Evolutionary conservation across 2,329 filamentous ascomycete genomes (phyloP).

Genomic region (Nannizzia gypsea): DNA sequence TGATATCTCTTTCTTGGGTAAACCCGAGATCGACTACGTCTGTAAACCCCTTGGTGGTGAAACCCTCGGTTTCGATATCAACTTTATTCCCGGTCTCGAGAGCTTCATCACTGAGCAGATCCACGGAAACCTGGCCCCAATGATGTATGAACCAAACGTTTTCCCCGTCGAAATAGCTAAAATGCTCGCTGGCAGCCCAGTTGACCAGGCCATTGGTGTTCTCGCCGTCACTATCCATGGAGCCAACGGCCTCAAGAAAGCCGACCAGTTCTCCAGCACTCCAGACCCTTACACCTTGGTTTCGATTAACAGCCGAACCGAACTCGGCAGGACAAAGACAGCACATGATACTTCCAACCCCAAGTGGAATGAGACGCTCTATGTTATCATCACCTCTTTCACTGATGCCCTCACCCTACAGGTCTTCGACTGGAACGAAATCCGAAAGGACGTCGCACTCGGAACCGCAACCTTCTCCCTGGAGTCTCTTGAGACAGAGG

Average conservation of each 20-base stretch:
- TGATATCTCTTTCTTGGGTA: slow-evolving; percentile 87
- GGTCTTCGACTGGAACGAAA: slow-evolving; percentile 87
- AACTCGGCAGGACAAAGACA: slow-evolving; percentile 80
- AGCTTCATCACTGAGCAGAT: slow-evolving; percentile 92
- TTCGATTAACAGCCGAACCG: slow-evolving; percentile 69
- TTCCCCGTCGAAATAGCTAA: slow-evolving; percentile 98
- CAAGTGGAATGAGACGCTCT: slow-evolving; percentile 92
- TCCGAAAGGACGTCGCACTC: slow-evolving; percentile 91
- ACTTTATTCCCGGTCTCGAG: slow-evolving; percentile 93
- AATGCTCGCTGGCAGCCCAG: slow-evolving; percentile 85
- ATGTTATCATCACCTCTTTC: slow-evolving; percentile 85
- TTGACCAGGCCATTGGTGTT: slow-evolving; percentile 93
- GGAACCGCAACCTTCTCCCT: slow-evolving; percentile 75
- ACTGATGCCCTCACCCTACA: slow-evolving; percentile 76
- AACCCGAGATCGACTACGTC: slow-evolving; percentile 85
- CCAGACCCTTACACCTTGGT: slow-evolving; percentile 82
- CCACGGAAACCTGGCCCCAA: slow-evolving; percentile 81
- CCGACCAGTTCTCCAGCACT: slow-evolving; percentile 83
- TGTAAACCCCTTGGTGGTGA: slow-evolving; percentile 96
- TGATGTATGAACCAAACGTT: slow-evolving; percentile 97
- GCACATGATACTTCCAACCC: slow-evolving; percentile 75
- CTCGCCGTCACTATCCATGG: slow-evolving; percentile 83
- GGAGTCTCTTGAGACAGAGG: slow-evolving; percentile 65
- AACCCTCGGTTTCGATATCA: slow-evolving; percentile 93
- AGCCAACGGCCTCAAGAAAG: slow-evolving; percentile 84